Evolutionary conservation across 352 stramenopile species (phyloP), one percentile per base, ranked within the genome.

Genomic region (Pythium sukuiense): DNA sequence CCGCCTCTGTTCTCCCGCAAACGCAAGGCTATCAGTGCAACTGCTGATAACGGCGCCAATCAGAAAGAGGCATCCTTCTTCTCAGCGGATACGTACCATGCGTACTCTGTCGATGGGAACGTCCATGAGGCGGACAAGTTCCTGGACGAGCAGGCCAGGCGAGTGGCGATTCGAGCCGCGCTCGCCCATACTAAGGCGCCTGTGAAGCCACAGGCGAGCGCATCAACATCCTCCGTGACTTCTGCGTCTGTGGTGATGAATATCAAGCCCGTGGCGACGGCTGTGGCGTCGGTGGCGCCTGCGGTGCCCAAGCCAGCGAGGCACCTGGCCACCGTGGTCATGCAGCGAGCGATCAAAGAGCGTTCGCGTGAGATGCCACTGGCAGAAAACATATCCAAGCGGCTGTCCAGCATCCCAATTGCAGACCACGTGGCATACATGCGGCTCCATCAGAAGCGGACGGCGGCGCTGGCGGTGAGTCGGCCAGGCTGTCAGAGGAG

Each of bases 361-460:
- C 39, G 66, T 24, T 59, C 61, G 39, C 48, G n/a, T 5, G 57
- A 62, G n/a, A 43, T 74, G 32, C 55, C 35, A 32, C 67, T 63
- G 16, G 61, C 48, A 0, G 18, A 65, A 24, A 89, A 90, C 43
- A 64, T 67, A 0, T 61, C 68, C 1, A 78, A 78, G 37, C 70
- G 85, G 8, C 32, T 89, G 0, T 93, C 85, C 3, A 52, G 70
- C 2, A 65, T 93, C 18, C 63, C 78, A 0, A 69, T 91, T 33
- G 48, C 43, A 1, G 63, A 91, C 46, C 85, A 93, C 56, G 67
- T 82, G 26, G 65, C 65, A 41, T 92, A 85, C 63, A 69, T 86
- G 45, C 41, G 54, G 26, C 54, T 92, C 35, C 60, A 80, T 56
- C 76, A 72, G 45, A 89, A 86, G 59, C 55, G 77, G 0, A 69